Evolutionary conservation across 2,329 filamentous ascomycete genomes (phyloP).

Genomic region (Lachnellula subtilissima): DNA sequence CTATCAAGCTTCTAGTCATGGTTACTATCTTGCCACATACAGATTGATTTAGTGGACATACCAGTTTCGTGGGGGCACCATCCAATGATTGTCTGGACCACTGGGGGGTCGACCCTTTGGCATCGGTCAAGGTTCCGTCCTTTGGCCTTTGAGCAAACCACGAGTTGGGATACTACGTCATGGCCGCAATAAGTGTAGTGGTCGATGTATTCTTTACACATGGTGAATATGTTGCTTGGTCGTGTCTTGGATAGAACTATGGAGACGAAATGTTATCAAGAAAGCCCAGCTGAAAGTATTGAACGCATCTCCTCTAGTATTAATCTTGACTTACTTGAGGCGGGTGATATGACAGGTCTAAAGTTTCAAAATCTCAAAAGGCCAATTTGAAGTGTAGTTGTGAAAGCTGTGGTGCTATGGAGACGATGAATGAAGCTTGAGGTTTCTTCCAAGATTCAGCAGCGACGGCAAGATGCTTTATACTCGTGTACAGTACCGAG

Average conservation of each 20-base stretch:
- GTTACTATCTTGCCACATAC: neutral
- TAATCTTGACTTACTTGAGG: neutral
- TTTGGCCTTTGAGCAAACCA: neutral
- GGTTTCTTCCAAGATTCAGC: neutral
- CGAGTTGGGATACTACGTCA: neutral
- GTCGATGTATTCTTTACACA: neutral
- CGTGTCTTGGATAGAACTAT: neutral
- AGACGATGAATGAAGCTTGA: neutral
- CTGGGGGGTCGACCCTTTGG: neutral
- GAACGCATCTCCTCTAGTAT: neutral
- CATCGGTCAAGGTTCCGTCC: neutral
- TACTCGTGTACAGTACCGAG: neutral
- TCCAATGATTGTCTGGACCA: neutral
- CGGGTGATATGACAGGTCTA: neutral
- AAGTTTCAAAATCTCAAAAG: neutral
- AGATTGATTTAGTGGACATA: neutral
- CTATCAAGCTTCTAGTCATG: neutral
- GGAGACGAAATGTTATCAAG: neutral
- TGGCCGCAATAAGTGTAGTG: neutral
- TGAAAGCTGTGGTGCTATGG: neutral
- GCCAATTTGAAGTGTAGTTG: neutral
- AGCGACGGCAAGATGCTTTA: slow-evolving; percentile 1
- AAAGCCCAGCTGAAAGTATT: neutral
- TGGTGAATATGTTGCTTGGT: neutral
- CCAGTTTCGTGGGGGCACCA: neutral